Evolutionary conservation across 2,329 filamentous ascomycete genomes (phyloP).

Genomic region (Fusarium pseudograminearum): DNA sequence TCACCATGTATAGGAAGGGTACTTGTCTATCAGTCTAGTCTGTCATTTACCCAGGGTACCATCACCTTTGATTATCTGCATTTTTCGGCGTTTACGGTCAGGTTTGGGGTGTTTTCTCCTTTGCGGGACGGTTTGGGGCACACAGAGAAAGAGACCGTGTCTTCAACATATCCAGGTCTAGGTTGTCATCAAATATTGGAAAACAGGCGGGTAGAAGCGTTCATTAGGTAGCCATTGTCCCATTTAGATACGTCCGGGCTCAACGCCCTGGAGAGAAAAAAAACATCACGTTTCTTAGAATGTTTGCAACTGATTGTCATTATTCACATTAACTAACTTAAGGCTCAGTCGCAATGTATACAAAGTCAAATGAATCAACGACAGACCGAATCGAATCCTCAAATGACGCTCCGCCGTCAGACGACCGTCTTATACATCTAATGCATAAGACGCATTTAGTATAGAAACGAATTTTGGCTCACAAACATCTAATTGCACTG

Average conservation of each 20-base stretch:
- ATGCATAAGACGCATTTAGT: constrained; percentile 15
- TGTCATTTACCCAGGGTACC: constrained; percentile 8
- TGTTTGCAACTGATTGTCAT: not conserved
- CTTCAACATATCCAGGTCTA: constrained; percentile 51
- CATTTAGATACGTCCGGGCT: constrained; percentile 49
- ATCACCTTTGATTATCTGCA: constrained; percentile 34
- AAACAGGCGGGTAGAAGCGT: constrained; percentile 34
- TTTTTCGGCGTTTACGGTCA: constrained; percentile 36
- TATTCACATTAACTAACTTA: not conserved
- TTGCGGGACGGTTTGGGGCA: constrained; percentile 32
- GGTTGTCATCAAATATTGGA: constrained; percentile 29
- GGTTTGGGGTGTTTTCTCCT: constrained; percentile 17
- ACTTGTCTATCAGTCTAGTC: not conserved
- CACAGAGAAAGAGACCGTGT: constrained; percentile 43
- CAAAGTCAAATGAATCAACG: not conserved
- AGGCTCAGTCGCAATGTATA: not conserved
- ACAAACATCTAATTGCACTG: constrained; percentile 19
- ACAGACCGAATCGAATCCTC: constrained; percentile 4
- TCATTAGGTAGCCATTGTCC: constrained; percentile 34
- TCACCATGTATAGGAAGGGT: constrained; percentile 33
- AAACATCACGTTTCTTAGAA: constrained; percentile 3
- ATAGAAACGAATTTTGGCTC: constrained; percentile 3
- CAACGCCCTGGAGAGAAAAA: constrained; percentile 47
- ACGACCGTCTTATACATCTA: constrained; percentile 25
- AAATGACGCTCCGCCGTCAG: not conserved